A percentile compares a stretch with the other conserved stretches of the same genome.
These are phyloP conservation scores for Fusarium multiceps DNA, from an alignment of 2,329 filamentous ascomycete species.

Conservation along the genomic window DNA sequence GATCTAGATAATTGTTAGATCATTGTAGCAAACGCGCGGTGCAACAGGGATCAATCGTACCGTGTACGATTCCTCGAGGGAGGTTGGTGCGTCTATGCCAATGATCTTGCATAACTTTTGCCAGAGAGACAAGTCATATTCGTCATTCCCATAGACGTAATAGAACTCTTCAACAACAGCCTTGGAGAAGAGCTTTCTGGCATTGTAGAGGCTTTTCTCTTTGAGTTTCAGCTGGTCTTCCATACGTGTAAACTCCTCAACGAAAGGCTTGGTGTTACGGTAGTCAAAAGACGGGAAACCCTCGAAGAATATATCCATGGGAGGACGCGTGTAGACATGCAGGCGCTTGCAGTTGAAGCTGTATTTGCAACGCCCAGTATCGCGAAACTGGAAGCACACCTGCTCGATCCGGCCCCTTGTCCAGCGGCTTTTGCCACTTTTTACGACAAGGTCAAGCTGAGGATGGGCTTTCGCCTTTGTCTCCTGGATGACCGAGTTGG, in stretches of 20 bases:
- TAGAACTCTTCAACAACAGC: constrained; percentile 24
- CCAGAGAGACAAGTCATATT: constrained; percentile 12
- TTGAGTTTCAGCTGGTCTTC: background rate
- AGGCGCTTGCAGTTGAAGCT: background rate
- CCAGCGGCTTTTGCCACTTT: background rate
- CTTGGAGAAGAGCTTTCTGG: background rate
- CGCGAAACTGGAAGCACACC: background rate
- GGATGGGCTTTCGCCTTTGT: background rate
- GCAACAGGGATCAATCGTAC: background rate
- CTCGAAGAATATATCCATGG: constrained; percentile 26
- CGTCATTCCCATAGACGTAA: constrained; percentile 14
- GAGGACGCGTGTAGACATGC: background rate
- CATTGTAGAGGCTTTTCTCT: background rate
- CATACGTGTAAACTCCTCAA: constrained; percentile 13
- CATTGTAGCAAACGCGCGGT: fast-evolving
- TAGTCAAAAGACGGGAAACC: constrained; percentile 15
- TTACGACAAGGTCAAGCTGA: background rate
- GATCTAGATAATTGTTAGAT: background rate
- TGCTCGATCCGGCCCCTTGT: background rate
- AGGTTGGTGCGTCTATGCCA: constrained; percentile 3
- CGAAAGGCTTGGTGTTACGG: constrained; percentile 2
- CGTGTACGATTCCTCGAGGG: constrained; percentile 11
- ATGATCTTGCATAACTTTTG: constrained; percentile 20
- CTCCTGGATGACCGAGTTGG: background rate
- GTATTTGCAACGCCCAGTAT: background rate